Evolutionary conservation across 2,329 filamentous ascomycete species (phyloP), one percentile per base, ranked within the genome.

Genomic region (Aquanectria penicillioides): DNA sequence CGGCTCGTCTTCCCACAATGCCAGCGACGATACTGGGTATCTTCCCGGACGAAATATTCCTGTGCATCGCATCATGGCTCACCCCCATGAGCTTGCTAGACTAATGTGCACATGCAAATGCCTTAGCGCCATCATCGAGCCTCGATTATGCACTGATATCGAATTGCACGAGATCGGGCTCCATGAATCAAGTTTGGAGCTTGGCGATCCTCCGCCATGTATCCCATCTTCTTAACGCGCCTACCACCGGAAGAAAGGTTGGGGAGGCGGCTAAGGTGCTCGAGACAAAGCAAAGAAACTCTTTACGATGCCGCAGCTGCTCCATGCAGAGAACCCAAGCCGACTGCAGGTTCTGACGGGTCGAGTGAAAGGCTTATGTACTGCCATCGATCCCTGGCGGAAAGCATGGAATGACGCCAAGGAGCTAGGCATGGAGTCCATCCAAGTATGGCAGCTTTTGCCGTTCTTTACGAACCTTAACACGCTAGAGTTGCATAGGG

Each of bases 101-200:
- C n/a, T n/a, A n/a, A n/a, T n/a, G n/a, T n/a, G n/a, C n/a, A n/a
- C n/a, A n/a, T 62, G 43, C 3, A 67, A 43, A 1, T 13, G 12
- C 10, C 13, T 66, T n/a, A 56, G 41, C 5, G 8, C 18, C 1
- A 29, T 59, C 8, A 28, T 17, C 6, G 50, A 25, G 10, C 51
- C 64, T 8, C 40, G 50, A 1, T 13, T 67, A 10, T 67, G 65
- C 62, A 33, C 26, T 18, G 46, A 62, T 2, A 53, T 67, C 33
- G 65, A 67, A 18, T 26, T 62, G 3, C 65, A 67, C 2, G 6
- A 25, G 2, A 9, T 17, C 1, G 54, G 60, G 0, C 64, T 41
- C 6, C 65, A 67, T 28, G 57, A 57, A 13, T 36, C 37, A 10
- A 17, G 5, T 0, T 6, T n/a, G 3, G 54, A 66, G 28, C 2